Evolutionary conservation across 2,329 filamentous ascomycete species (phyloP).

Genomic region (Ascochyta fabae): DNA sequence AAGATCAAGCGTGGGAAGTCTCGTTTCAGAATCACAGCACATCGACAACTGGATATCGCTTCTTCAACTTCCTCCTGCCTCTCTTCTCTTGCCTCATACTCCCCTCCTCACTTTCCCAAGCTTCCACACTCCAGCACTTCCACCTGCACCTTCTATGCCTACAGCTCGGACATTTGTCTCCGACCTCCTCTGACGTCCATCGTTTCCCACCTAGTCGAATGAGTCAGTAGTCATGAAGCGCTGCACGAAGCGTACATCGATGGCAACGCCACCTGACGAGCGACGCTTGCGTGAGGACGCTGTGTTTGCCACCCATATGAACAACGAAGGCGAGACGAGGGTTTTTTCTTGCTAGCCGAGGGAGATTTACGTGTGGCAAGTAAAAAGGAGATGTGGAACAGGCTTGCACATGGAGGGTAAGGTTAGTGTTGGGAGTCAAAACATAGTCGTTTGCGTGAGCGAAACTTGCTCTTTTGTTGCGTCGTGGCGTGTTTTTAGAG

Average conservation of each 20-base stretch:
- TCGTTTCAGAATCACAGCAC: not conserved
- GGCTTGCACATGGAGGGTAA: too few species aligned
- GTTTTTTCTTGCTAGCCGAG: too few species aligned
- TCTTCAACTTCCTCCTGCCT: not conserved
- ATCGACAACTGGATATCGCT: not conserved
- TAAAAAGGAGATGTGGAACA: too few species aligned
- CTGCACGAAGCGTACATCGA: too few species aligned
- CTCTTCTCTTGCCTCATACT: not conserved
- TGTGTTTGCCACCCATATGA: not conserved
- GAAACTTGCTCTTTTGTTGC: too few species aligned
- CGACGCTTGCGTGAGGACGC: not conserved
- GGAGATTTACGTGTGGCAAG: too few species aligned
- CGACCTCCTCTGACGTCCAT: constrained; percentile 1
- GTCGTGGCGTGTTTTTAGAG: too few species aligned
- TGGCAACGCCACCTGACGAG: constrained; percentile 2
- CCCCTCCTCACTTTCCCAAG: not conserved
- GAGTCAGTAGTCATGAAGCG: not conserved
- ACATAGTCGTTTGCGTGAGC: too few species aligned
- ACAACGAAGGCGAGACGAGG: too few species aligned
- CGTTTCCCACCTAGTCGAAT: not conserved
- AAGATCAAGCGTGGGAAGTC: too few species aligned
- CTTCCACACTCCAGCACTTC: not conserved
- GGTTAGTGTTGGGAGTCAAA: too few species aligned
- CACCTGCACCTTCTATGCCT: not conserved
- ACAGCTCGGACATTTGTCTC: constrained; percentile 3